Base-by-base conservation (phyloP, 768 basidiomycete species). In the Amanita rubescens region DNA sequence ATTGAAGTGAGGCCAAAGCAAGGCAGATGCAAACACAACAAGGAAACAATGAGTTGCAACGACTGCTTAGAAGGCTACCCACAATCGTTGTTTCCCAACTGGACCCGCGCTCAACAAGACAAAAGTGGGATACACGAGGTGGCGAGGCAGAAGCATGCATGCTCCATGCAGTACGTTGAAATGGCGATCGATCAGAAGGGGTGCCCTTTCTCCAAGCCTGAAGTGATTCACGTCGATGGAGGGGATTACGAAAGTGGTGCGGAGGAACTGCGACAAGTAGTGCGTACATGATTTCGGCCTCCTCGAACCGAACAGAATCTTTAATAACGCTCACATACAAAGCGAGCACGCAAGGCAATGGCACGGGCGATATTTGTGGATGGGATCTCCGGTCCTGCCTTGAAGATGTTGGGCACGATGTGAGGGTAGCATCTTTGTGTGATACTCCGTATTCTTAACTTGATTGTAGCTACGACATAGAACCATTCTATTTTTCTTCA, bases 401-500 rank as follows among this genome's bases (percentile, higher is more conserved):
- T 83, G 32, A 75, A 81, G 63, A 84, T 84, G 78, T 65, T 85
- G 7, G 83, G 83, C 6, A 69, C 77, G 34, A 78, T 62, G 82
- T 81, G 56, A 51, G 70, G 11, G 33, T 33, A 30, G 10, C 2
- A 17, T 20, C 43, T 19, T 44, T 7, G 0, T n/a, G n/a, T 19
- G 7, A 22, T 39, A 11, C 5, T 17, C 20, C 22, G 8, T 20
- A 20, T 19, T 15, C 25, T 25, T 9, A 45, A 15, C 22, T 34
- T n/a, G 14, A 15, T 53, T n/a, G 42, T 25, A 78, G 81, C 59
- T 81, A 76, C 58, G 71, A 74, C 37, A 75, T 84, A 46, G 83
- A 85, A 57, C 83, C 83, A 0, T 85, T 84, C 62, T 85, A 80
- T 64, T 85, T 78, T 58, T 82, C 81, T 0, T 83, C 82, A 0